Conservation (phyloP, 345 rosid genomes). For the Hibiscus trionum region DNA sequence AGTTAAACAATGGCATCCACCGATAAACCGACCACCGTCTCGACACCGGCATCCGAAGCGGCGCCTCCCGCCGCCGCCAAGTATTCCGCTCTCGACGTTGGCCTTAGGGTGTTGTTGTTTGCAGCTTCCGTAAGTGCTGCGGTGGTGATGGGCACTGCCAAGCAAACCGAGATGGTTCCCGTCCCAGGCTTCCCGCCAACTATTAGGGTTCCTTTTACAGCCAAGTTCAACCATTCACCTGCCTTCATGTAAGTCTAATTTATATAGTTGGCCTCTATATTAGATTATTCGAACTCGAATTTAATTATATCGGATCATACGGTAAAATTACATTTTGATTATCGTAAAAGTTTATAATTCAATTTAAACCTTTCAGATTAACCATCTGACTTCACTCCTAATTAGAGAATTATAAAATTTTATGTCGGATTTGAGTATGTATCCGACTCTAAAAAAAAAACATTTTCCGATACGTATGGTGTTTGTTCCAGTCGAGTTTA, state of each 20-base stretch:
- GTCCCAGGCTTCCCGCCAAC: slow-evolving; percentile 15
- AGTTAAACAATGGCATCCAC: slow-evolving; percentile 36
- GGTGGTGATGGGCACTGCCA: slow-evolving; percentile 48
- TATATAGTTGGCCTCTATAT: neutral
- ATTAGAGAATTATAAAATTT: too few relatives aligned
- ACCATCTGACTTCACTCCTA: too few relatives aligned
- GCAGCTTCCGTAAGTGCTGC: slow-evolving; percentile 40
- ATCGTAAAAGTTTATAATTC: too few relatives aligned
- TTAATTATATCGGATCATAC: too few relatives aligned
- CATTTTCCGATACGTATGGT: too few relatives aligned
- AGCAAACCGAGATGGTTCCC: slow-evolving; percentile 35
- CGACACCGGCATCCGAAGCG: slow-evolving; percentile 7
- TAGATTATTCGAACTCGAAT: too few relatives aligned
- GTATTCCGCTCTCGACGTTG: slow-evolving; percentile 26
- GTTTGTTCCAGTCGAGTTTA: too few relatives aligned
- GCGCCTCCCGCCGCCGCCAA: neutral
- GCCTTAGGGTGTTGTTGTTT: slow-evolving; percentile 47
- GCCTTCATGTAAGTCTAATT: slow-evolving; percentile 46
- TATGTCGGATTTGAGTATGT: too few relatives aligned
- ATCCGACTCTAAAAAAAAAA: too few relatives aligned
- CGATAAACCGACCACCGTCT: slow-evolving; percentile 20
- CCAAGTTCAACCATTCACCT: slow-evolving; percentile 64
- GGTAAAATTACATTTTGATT: too few relatives aligned
- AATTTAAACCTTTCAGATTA: too few relatives aligned
- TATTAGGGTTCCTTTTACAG: slow-evolving; percentile 9